phyloP scores from a whole-genome alignment of 139 green algal species.

The Nannochloris sp. region DNA sequence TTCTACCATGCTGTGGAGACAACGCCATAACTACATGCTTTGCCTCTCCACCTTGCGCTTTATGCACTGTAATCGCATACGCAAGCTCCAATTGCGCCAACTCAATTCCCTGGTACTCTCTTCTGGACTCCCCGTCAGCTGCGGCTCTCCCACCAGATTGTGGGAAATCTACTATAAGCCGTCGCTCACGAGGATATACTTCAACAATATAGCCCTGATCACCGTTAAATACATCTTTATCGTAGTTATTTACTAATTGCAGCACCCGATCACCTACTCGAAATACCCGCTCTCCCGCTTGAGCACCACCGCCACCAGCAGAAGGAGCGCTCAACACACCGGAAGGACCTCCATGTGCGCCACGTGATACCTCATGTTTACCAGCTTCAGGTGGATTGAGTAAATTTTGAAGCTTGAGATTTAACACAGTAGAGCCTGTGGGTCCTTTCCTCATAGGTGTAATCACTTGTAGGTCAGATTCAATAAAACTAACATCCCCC shows the following conservation, averaged over 20 bases:
- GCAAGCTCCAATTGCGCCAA: constrained; percentile 46
- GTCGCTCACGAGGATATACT: constrained; percentile 15
- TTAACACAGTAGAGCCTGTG: constrained; percentile 35
- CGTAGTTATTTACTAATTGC: constrained; percentile 69
- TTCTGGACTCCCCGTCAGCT: neutral
- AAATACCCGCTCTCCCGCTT: neutral
- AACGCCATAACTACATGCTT: constrained; percentile 62
- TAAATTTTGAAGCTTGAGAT: constrained; percentile 51
- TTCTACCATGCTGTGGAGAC: constrained; percentile 19
- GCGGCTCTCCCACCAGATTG: neutral
- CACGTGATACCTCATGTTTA: constrained; percentile 17
- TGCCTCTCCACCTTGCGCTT: constrained; percentile 82
- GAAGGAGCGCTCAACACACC: neutral
- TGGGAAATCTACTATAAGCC: constrained; percentile 22
- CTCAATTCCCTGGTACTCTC: constrained; percentile 3
- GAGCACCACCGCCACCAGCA: neutral
- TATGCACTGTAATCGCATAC: constrained; percentile 82
- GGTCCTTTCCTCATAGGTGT: constrained; percentile 46
- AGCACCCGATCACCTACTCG: constrained; percentile 59
- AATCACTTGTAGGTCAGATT: constrained; percentile 54
- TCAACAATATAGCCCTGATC: constrained; percentile 54
- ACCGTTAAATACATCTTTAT: constrained; percentile 75
- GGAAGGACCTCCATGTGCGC: neutral
- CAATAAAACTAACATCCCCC: neutral
- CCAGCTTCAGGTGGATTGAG: constrained; percentile 48